A percentile compares a stretch with the other conserved stretches of the same genome.
These are phyloP conservation scores for Odonthalia washingtoniensis DNA, from an alignment of 31 red algal genomes.

Conservation along the genomic window DNA sequence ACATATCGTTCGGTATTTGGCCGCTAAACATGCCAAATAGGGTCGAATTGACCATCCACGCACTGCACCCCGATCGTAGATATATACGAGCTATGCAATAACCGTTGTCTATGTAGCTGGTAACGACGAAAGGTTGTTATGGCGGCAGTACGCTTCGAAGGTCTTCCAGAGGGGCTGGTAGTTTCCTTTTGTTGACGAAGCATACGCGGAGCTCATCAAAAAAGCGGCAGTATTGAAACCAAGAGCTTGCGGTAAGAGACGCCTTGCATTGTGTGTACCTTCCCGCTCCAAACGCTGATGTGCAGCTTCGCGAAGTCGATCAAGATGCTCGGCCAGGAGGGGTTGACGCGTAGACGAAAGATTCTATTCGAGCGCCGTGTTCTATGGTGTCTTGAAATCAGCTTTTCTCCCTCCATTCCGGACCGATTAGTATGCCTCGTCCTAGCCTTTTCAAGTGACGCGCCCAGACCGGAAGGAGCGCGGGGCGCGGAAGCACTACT, in stretches of 20 bases:
- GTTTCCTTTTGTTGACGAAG: conserved; percentile 26
- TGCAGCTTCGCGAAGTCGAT: conserved; percentile 22
- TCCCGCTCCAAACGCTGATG: not conserved
- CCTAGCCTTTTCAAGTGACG: not conserved
- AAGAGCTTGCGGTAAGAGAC: no score
- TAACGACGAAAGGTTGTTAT: not conserved
- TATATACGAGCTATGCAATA: conserved; percentile 9
- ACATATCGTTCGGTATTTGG: conserved; percentile 12
- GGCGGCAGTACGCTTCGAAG: conserved; percentile 20
- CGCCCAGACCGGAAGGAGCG: not conserved
- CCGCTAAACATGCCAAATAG: conserved; percentile 25
- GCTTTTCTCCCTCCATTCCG: not conserved
- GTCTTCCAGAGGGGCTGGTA: conserved; percentile 41
- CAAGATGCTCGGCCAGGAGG: conserved; percentile 18
- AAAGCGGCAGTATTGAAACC: not conserved
- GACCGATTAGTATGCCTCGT: not conserved
- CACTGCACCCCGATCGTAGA: conserved; percentile 31
- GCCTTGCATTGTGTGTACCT: no score
- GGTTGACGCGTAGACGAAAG: not conserved
- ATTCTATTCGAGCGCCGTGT: not conserved
- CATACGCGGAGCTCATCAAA: conserved; percentile 10
- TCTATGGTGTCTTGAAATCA: not conserved
- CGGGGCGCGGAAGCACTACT: not conserved
- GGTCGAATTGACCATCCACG: conserved; percentile 14
- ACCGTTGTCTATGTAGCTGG: conserved; percentile 29